Base-by-base conservation (phyloP, 202 grass and related monocot genomes). In the Sporobolus alterniflorus region DNA sequence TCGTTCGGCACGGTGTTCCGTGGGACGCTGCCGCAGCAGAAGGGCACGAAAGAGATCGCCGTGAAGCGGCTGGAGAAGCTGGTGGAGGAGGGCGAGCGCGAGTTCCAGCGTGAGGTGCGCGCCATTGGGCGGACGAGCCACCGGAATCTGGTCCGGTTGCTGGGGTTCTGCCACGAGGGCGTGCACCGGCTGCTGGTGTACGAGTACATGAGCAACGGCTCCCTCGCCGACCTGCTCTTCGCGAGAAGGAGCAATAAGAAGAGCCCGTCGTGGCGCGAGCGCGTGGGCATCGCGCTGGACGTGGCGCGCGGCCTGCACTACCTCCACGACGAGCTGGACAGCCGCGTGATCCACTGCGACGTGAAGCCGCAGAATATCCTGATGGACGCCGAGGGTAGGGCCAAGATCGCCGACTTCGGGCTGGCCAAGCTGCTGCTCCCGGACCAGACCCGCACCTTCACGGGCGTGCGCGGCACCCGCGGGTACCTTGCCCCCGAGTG, bases 311-410 rank as follows among this genome's bases (percentile, higher is more conserved):
- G 88, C 0, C 75, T 90, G 30, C 80, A 57, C 56, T 97, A 93
- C 88, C 82, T 97, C 62, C 94, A 91, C n/a, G 81, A 96, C n/a
- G 86, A 89, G 39, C 86, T 89, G 50, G 54, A 80, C 24, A 68
- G 62, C 52, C 84, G 92, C 20, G 83, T 96, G 64, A 89, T 97
- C 40, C 94, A 91, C 70, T 97, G 90, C 47, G 88, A 96, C 83
- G 87, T 93, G 30, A 91, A 96, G 71, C 90, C 80, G 28, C 86
- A 91, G 33, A 96, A 96, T 80, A 91, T 96, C 46, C 86, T 96
- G 0, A 41, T 93, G 62, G 86, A 93, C 79, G 85, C 77, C 22
- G 18, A 44, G 24, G 60, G 85, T 9, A 80, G 51, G 7, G 64
- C 83, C 3, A 91, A 82, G 79, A 91, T 91, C 51, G 64, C 88